phyloP scores from a whole-genome alignment of 2,329 filamentous ascomycete genomes.

The Mariannaea sp. region DNA sequence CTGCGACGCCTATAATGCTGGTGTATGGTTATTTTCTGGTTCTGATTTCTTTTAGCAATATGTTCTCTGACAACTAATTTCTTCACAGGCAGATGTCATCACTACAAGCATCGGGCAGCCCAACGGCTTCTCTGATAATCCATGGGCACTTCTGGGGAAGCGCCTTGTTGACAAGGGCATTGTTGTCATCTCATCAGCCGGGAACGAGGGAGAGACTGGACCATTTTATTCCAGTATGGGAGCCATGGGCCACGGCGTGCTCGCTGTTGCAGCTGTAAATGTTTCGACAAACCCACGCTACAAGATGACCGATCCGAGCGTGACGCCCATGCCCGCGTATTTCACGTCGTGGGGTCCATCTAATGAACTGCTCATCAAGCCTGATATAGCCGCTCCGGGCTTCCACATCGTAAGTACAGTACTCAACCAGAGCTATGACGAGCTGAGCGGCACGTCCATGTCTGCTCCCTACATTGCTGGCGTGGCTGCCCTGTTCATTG shows the following conservation, averaged over 20 bases:
- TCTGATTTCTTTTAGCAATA: not conserved
- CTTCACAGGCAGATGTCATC: constrained; percentile 54
- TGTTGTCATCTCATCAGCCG: constrained; percentile 55
- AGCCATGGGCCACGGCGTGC: constrained; percentile 41
- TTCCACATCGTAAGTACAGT: constrained; percentile 56
- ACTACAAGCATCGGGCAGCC: constrained; percentile 47
- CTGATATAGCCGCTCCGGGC: constrained; percentile 56
- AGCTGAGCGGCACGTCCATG: constrained; percentile 61
- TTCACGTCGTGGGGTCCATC: constrained; percentile 59
- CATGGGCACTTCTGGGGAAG: constrained; percentile 49
- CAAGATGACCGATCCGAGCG: constrained; percentile 34
- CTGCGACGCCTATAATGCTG: constrained; percentile 44
- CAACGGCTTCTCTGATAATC: constrained; percentile 48
- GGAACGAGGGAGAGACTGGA: constrained; percentile 55
- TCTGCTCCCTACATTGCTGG: constrained; percentile 59
- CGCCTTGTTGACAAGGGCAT: constrained; percentile 51
- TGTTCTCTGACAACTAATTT: no score
- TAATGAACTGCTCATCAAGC: constrained; percentile 56
- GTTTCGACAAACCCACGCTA: constrained; percentile 50
- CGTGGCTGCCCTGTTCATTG: constrained; percentile 53
- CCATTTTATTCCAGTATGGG: constrained; percentile 50
- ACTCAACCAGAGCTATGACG: constrained; percentile 48
- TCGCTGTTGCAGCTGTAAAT: constrained; percentile 46
- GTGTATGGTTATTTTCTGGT: constrained; percentile 29
- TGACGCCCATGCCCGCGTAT: constrained; percentile 45